phyloP scores from a whole-genome alignment of 2,329 filamentous ascomycete genomes.

The Gremmenia infestans region DNA sequence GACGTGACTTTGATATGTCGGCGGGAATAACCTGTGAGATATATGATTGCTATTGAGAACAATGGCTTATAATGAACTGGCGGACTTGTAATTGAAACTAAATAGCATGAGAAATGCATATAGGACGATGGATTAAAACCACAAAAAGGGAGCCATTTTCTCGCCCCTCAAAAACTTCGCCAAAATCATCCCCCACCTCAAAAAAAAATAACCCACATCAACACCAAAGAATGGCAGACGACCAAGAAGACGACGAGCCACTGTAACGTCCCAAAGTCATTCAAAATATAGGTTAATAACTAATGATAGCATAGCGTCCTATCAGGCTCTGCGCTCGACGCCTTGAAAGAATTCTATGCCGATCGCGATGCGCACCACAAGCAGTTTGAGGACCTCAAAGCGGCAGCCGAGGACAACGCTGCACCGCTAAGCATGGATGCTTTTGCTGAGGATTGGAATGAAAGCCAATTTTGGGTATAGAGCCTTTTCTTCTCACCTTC shows the following conservation, averaged over 20 bases:
- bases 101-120: background rate
- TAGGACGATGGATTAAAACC: background rate
- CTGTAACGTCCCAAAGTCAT: constrained; percentile 1
- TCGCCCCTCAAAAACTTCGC: background rate
- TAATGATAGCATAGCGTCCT: constrained; percentile 45
- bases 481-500: background rate
- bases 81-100: too few relatives aligned
- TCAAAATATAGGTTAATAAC: background rate
- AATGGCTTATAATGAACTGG: too few relatives aligned
- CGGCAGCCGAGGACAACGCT: constrained; percentile 52
- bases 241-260: constrained; percentile 6
- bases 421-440: constrained; percentile 55
- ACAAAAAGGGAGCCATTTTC: background rate
- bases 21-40: too few relatives aligned
- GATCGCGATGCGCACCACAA: constrained; percentile 64
- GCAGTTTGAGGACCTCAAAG: constrained; percentile 64
- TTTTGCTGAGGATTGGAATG: constrained; percentile 79
- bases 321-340: constrained; percentile 59
- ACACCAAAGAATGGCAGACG: constrained; percentile 6
- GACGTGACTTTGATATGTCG: too few relatives aligned
- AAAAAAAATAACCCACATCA: constrained; percentile 3
- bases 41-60: too few relatives aligned
- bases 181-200: constrained; percentile 1
- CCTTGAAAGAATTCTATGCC: constrained; percentile 68
- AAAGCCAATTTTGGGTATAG: constrained; percentile 76